Base-by-base conservation (phyloP, 345 rosid species). In the Lumnitzera littorea region DNA sequence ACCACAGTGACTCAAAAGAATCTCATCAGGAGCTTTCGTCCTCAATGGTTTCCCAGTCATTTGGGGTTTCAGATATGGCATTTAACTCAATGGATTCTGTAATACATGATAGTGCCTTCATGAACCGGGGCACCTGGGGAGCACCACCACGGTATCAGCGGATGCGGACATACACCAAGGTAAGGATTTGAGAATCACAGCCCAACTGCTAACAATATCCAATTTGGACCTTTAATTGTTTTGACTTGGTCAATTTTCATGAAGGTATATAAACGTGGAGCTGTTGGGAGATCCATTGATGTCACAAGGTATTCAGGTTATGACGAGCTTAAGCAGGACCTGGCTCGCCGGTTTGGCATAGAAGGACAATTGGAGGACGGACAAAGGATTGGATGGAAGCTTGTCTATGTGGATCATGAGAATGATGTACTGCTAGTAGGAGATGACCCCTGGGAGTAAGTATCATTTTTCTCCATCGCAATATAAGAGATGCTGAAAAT, bases 361-460 rank as follows among this genome's bases (percentile, higher is more conserved):
- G 95, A 84, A 75, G 95, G 95, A 62, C 95, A 84, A 75, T 68
- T 87, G 71, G 91, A 87, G 73, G 85, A 78, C 27, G 73, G 75
- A 14, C 79, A 76, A 51, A 87, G 88, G 67, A 54, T 79, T 47
- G 95, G 88, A 50, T 87, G 91, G 95, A 87, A 87, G 60, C 88
- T 87, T 58, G 91, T 87, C 57, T 87, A 87, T 43, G 80, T 79
- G 56, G 95, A 87, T 82, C 95, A 77, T 11, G 91, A 87, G 70
- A 77, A 74, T 53, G 95, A 87, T 70, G 88, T 84, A 46, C 70
- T 84, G 55, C 82, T 87, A 41, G 91, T 87, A 7, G 95, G 95
- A 56, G 95, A 87, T 63, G 95, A 87, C 64, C 91, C 95, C 25
- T 87, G 95, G 95, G 88, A 84, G 95, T 84, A 79, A 82, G 91